Percentiles rank a stretch among this genome's conserved stretches.
phyloP scores from a whole-genome alignment of 1,284 basidiomycete genomes.

The Sporisorium iseilematis-ciliati region DNA sequence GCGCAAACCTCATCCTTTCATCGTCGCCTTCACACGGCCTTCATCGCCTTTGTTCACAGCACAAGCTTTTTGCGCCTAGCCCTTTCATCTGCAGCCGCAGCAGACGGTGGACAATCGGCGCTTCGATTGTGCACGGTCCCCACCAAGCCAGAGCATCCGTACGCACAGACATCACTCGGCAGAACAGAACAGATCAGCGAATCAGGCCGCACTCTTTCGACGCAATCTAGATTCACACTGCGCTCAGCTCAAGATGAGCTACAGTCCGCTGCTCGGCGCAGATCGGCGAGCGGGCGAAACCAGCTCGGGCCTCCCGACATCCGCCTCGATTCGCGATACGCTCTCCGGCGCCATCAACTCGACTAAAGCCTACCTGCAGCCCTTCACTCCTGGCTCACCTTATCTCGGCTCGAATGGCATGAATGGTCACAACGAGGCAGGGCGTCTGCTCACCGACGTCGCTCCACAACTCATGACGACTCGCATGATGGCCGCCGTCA shows the following conservation, averaged over 20 bases:
- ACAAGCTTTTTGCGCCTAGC: not conserved
- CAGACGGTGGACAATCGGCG: not conserved
- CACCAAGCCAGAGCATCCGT: not conserved
- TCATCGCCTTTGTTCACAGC: not conserved
- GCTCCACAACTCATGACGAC: constrained; percentile 68
- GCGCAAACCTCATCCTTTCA: not conserved
- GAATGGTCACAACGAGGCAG: constrained; percentile 42
- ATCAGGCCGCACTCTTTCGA: not conserved
- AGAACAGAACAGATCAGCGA: not conserved
- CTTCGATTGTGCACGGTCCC: constrained; percentile 3
- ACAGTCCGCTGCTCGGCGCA: constrained; percentile 30
- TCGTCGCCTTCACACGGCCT: not conserved
- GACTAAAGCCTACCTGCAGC: constrained; percentile 60
- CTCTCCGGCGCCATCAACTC: constrained; percentile 51
- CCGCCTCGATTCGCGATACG: constrained; percentile 42
- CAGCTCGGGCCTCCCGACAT: constrained; percentile 34
- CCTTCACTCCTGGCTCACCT: constrained; percentile 48
- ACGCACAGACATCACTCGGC: not conserved
- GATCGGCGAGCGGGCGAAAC: constrained; percentile 28
- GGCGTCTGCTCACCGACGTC: constrained; percentile 65
- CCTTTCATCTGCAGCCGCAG: not conserved
- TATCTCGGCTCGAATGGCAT: constrained; percentile 35
- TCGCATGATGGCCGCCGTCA: constrained; percentile 64
- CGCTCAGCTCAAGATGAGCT: constrained; percentile 26
- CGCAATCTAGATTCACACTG: not conserved